Evolutionary conservation across 495 filamentous ascomycete species (phyloP).

Genomic region (Penicillium coprophilum): DNA sequence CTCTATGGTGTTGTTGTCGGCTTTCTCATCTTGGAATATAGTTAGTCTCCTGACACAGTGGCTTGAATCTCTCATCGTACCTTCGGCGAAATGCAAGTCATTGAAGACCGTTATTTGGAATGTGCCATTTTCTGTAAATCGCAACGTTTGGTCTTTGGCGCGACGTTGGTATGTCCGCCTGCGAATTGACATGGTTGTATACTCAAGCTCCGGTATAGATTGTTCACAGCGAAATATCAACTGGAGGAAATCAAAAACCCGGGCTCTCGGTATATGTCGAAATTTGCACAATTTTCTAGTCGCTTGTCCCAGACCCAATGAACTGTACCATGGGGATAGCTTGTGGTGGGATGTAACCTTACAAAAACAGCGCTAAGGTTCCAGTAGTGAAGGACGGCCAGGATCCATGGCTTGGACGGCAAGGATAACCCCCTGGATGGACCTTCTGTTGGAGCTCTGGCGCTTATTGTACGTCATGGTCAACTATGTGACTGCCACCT

Average conservation of each 20-base stretch:
- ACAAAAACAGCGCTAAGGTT: slow-evolving; percentile 3
- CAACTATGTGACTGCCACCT: too few species aligned
- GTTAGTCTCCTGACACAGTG: background rate
- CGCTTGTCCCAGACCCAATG: background rate
- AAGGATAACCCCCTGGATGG: background rate
- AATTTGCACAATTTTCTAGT: background rate
- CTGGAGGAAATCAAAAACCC: background rate
- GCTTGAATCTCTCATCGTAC: slow-evolving; percentile 30
- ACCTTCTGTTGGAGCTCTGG: background rate
- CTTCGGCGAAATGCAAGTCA: slow-evolving; percentile 69
- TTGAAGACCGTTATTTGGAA: slow-evolving; percentile 59
- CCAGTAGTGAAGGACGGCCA: background rate
- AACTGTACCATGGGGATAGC: background rate
- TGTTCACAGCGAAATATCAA: background rate
- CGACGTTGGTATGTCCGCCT: background rate
- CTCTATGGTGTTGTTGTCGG: slow-evolving; percentile 57
- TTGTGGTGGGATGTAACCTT: slow-evolving; percentile 2
- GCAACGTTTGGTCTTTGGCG: slow-evolving; percentile 3
- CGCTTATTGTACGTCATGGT: slow-evolving; percentile 11
- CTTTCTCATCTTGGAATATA: slow-evolving; percentile 44
- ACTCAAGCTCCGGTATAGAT: background rate
- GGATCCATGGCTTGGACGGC: background rate
- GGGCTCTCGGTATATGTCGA: background rate
- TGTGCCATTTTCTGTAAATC: slow-evolving; percentile 32
- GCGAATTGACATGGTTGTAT: slow-evolving; percentile 2